Evolutionary conservation across 352 stramenopile species (phyloP).

Genomic region (Pythium brassicae): DNA sequence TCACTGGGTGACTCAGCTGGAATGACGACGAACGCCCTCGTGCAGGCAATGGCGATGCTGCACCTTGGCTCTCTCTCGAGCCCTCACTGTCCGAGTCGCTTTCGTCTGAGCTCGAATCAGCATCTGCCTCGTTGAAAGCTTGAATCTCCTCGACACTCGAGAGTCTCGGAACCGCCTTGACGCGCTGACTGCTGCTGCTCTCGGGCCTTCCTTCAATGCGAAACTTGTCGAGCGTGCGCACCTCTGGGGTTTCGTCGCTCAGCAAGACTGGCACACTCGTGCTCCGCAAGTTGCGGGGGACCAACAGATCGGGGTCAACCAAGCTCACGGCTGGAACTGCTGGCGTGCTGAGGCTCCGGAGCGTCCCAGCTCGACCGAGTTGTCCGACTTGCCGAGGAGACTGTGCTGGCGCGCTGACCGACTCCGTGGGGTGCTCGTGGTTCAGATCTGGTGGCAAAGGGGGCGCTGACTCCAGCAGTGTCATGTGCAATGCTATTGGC

Average conservation of each 20-base stretch:
- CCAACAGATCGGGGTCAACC: neutral
- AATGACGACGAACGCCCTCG: slow-evolving; percentile 23
- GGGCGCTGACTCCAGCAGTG: neutral
- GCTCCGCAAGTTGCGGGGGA: slow-evolving; percentile 10
- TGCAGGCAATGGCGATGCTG: neutral
- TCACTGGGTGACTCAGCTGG: slow-evolving; percentile 9
- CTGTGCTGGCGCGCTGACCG: neutral
- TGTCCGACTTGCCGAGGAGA: neutral
- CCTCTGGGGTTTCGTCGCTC: slow-evolving; percentile 2
- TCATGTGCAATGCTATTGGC: too few relatives aligned
- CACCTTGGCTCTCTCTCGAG: neutral
- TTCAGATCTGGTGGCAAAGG: too few relatives aligned
- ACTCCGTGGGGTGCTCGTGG: neutral
- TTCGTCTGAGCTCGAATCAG: slow-evolving; percentile 6
- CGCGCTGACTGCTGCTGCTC: neutral
- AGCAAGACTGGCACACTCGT: slow-evolving; percentile 22
- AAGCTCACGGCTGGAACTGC: slow-evolving; percentile 4
- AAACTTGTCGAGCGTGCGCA: slow-evolving; percentile 4
- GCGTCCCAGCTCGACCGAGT: neutral
- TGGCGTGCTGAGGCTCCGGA: slow-evolving; percentile 25
- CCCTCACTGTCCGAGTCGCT: slow-evolving; percentile 13
- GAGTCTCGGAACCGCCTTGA: slow-evolving; percentile 10
- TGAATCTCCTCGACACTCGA: slow-evolving; percentile 16
- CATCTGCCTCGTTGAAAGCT: slow-evolving; percentile 9
- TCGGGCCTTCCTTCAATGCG: slow-evolving; percentile 1